Base-by-base conservation (phyloP, 225 moss, liverwort and hornwort species). In the Pleurozium schreberi region DNA sequence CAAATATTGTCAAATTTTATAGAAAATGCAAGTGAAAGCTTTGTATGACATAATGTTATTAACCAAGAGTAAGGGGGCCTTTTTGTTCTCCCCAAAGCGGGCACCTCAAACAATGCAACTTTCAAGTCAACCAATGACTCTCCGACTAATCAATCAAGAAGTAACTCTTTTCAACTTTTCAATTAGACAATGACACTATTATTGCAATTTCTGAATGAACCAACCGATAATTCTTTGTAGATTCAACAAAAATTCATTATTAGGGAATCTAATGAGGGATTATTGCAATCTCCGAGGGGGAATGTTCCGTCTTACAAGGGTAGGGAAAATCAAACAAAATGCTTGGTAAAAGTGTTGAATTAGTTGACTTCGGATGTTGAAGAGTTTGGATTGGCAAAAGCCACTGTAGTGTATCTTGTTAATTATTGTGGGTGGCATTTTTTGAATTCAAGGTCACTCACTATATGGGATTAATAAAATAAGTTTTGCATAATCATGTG, bases 51-150 rank as follows among this genome's bases (percentile, higher is more conserved):
- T 16, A 70, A 42, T 5, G 16, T 26, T 14, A 8, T 27, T 9
- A 14, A 43, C 8, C 9, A 40, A 43, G 0, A 14, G 0, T 71
- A 3, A 8, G 2, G 26, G 8, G 1, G 2, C 5, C 3, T 42
- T 26, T 42, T 43, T 27, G 5, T n/a, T n/a, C 16, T 71, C 16
- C 3, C 5, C 16, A 70, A 14, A 28, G 15, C 5, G 6, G 10
- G 31, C 30, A 10, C 30, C 6, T 28, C 28, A 0, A 28, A 0
- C 4, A 3, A 28, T 45, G 28, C 17, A 73, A 73, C 45, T 16
- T 59, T 25, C 59, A 23, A 8, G 9, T 9, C 59, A 59, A 59
- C 9, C 25, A 59, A 25, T 59, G 59, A 59, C 59, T 59, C 53
- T 11, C 53, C 13, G 23, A 58, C 23, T 58, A 10, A 8, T 23